Conservation (phyloP, 345 rosid species). For the Rubroshorea leprosula region DNA sequence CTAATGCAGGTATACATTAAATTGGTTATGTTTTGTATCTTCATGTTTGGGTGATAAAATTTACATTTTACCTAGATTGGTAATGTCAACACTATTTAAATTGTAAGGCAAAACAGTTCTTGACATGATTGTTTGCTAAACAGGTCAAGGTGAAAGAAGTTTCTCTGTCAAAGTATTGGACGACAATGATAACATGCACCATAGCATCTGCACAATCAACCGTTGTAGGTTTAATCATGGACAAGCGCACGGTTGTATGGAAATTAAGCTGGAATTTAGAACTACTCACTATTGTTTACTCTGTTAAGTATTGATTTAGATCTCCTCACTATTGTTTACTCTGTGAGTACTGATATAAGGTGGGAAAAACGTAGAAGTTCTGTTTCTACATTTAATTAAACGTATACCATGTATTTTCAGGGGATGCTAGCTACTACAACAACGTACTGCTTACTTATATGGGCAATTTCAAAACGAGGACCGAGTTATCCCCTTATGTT, state of each 20-base stretch:
- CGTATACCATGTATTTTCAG: slow-evolving; percentile 11
- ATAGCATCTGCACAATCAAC: slow-evolving; percentile 30
- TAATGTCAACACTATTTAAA: no score
- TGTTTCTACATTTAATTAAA: no score
- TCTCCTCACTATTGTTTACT: not conserved
- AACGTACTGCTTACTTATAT: slow-evolving; percentile 27
- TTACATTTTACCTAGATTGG: no score
- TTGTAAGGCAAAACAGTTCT: no score
- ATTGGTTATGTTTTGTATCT: not conserved
- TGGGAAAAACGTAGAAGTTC: no score
- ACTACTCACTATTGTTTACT: slow-evolving; percentile 40
- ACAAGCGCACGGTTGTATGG: slow-evolving; percentile 26
- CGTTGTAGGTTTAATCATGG: slow-evolving; percentile 28
- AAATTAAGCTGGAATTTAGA: slow-evolving; percentile 34
- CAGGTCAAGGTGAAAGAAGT: slow-evolving; percentile 33
- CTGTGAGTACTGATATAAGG: no score
- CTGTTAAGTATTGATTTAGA: slow-evolving; percentile 13
- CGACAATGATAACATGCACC: slow-evolving; percentile 42
- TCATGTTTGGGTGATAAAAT: no score
- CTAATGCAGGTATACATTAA: slow-evolving; percentile 31
- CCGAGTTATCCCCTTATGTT: slow-evolving; percentile 53
- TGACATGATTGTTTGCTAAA: not conserved
- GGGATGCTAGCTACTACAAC: slow-evolving; percentile 39
- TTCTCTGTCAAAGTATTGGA: slow-evolving; percentile 34
- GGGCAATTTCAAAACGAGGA: slow-evolving; percentile 34